Evolutionary conservation across 2,329 filamentous ascomycete species (phyloP).

Genomic region (Drechslera avenae): DNA sequence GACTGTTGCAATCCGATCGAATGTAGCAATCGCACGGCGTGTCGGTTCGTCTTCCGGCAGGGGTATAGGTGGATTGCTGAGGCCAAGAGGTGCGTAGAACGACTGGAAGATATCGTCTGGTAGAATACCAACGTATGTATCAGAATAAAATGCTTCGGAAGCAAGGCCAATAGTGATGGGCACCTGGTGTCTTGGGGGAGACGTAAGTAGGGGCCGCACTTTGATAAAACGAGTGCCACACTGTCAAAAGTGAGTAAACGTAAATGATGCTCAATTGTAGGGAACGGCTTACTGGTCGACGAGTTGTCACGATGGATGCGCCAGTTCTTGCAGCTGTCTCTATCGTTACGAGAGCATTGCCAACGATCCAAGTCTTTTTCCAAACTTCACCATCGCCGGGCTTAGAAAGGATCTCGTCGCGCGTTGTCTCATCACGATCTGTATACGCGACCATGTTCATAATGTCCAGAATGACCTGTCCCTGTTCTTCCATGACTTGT

Average conservation of each 20-base stretch:
- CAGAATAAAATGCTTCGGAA: constrained; percentile 51
- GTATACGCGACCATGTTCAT: constrained; percentile 89
- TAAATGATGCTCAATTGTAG: constrained; percentile 24
- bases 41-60: constrained; percentile 74
- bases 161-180: constrained; percentile 48
- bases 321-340: constrained; percentile 71
- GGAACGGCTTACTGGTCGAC: constrained; percentile 71
- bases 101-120: constrained; percentile 76
- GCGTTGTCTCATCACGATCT: constrained; percentile 77
- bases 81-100: constrained; percentile 62
- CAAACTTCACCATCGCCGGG: constrained; percentile 69
- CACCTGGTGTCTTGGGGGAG: constrained; percentile 49
- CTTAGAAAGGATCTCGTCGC: constrained; percentile 68
- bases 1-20: constrained; percentile 87
- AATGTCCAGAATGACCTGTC: constrained; percentile 90
- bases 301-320: constrained; percentile 72
- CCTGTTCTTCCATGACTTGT: constrained; percentile 85
- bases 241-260: constrained; percentile 22
- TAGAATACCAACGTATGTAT: constrained; percentile 65
- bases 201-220: constrained; percentile 44
- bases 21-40: constrained; percentile 74
- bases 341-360: constrained; percentile 74
- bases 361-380: constrained; percentile 73
- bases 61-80: constrained; percentile 67
- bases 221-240: constrained; percentile 52